Base-by-base conservation (phyloP, 257 asterid species). In the Solanum virginianum region DNA sequence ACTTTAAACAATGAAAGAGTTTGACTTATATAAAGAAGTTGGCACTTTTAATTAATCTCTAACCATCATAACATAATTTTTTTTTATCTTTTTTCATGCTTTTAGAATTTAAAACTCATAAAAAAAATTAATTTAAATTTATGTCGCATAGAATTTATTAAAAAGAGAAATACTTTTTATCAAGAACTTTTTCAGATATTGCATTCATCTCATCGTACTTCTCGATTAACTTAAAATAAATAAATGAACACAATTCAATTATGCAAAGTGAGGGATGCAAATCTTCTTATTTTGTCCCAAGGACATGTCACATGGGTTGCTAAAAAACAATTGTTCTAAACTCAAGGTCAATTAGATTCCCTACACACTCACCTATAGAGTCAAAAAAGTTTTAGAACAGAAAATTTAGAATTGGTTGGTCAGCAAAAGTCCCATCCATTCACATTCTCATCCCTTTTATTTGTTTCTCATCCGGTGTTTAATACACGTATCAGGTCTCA, bases 261-360 rank as follows among this genome's bases (percentile, higher is more conserved):
- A 71, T 56, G 0, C 70, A 70, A 68, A 57, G 65, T 59, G 26
- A 84, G 62, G 59, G 51, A 55, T 79, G 5, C 13, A 17, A 32
- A 80, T 18, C 22, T 68, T 59, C 47, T 69, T 17, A 77, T n/a
- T 29, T 63, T 74, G 81, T 62, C 81, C 72, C 43, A 39, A 80
- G 88, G 87, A 86, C 88, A 85, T 85, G 88, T 88, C 91, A 86
- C 88, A 85, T 88, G 89, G 89, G 85, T 59, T 86, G 85, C 70
- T 84, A 24, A 72, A 66, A 15, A 6, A 14, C 43, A 39, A 62
- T 62, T 51, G 69, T 54, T 56, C 43, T 16, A 86, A 68, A 57
- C 43, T 70, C 2, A 75, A 88, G 82, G 80, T 81, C 85, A 86
- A 74, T 39, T 68, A 88, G 87, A 86, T 86, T 86, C 86, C 80